These are phyloP conservation scores for Sugiyamaella sp. DNA, from an alignment of 1,139 yeast species.

Conservation along the genomic window DNA sequence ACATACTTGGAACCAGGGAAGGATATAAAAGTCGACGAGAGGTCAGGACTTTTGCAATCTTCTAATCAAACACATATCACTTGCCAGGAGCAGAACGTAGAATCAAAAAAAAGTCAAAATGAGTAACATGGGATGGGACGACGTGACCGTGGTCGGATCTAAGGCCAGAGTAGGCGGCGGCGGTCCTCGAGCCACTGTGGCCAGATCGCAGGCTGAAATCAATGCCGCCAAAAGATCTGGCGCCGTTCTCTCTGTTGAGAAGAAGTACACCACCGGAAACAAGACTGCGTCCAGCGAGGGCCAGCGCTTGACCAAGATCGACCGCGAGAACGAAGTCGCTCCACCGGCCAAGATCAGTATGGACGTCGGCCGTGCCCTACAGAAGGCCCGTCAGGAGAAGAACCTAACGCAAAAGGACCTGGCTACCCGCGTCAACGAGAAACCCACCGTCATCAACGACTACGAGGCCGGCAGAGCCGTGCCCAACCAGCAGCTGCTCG, in stretches of 20 bases:
- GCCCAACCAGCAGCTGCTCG: constrained; percentile 93
- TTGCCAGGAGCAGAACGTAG: too few species aligned
- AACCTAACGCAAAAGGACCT: constrained; percentile 90
- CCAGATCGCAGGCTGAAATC: constrained; percentile 73
- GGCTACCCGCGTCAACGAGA: constrained; percentile 93
- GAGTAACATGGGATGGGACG: constrained; percentile 70
- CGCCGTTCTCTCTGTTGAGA: constrained; percentile 85
- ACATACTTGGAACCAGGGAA: too few species aligned
- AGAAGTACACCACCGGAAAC: constrained; percentile 76
- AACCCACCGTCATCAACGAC: constrained; percentile 93
- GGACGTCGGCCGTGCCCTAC: constrained; percentile 84
- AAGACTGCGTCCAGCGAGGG: constrained; percentile 82
- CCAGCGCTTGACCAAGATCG: constrained; percentile 90
- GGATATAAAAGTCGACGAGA: too few species aligned
- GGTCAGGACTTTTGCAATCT: too few species aligned
- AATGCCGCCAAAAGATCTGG: constrained; percentile 96
- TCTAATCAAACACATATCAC: too few species aligned
- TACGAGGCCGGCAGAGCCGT: constrained; percentile 97
- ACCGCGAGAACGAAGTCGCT: constrained; percentile 90
- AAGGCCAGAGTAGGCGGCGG: constrained; percentile 86
- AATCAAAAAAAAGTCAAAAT: constrained; percentile 7
- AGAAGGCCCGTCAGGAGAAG: constrained; percentile 86
- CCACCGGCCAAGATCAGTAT: constrained; percentile 87
- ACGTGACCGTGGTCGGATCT: constrained; percentile 83
- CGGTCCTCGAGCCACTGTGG: constrained; percentile 86